Base-by-base conservation (phyloP, 2,329 filamentous ascomycete species). In the Endothia cerciana region DNA sequence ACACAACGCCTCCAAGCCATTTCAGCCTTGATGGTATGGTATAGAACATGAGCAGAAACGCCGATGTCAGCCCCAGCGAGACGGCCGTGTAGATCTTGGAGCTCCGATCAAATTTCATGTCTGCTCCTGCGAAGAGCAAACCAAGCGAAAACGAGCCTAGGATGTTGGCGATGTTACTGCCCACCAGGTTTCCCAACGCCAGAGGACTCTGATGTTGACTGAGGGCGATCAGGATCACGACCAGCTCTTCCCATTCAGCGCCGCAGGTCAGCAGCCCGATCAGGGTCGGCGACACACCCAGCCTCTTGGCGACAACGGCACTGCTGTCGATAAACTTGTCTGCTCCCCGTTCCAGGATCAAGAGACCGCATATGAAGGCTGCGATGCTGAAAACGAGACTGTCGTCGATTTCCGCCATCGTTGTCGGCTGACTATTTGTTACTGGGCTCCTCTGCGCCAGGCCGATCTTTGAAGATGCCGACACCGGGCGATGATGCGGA, bases 241-340 rank as follows among this genome's bases (percentile, higher is more conserved):
- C 80, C 41, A 85, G 80, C 80, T 85, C 82, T 77, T 85, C 83
- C 77, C 81, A 85, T 74, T 85, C 83, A 30, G 80, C 82, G 25
- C 83, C 83, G 15, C 80, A 82, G 8, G 82, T 85, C 40, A 86
- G 74, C 8, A 86, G 76, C 2, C 78, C 81, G 65, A 85, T 78
- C 33, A 85, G 63, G 1, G 81, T 81, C n/a, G 77, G 77, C 2
- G 82, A 79, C 11, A 85, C 75, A 41, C 78, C 75, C 1, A 80
- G 70, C 3, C 79, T 77, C 51, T 72, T 74, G 13, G 81, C 82
- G 4, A 85, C 74, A 33, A 81, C 75, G 11, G 79, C 80, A 6
- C 82, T 84, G 61, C 84, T 78, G 68, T 83, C 80, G 67, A 85
- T 76, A 71, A 85, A 85, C 58, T 79, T 81, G 70, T 85, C 82